Evolutionary conservation across 2,329 filamentous ascomycete genomes (phyloP), one percentile per base, ranked within the genome.

Genomic region (Ambrosiella beaveri): DNA sequence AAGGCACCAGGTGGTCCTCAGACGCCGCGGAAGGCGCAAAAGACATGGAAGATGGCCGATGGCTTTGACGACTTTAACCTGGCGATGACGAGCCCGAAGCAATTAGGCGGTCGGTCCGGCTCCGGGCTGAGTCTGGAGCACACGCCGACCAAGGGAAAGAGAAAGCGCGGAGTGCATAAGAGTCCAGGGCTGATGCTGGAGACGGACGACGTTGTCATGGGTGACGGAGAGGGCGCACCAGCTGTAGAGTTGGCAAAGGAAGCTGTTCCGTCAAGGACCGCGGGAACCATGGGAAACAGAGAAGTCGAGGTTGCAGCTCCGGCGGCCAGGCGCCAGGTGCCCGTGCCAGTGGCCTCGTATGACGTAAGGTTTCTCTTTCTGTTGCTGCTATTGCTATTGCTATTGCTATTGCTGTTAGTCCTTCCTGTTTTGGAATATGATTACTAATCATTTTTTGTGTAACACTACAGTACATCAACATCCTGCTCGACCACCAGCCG

Each of bases 51-150:
- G 1, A 71, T 85, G 54, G 77, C 84, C 1, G 87, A 93, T 68
- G 87, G 87, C 0, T 93, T 93, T 64, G 85, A 90, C 61, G 81
- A 87, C 61, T 72, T 80, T 62, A 78, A 81, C 61, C 72, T 80
- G 57, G 71, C 73, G 7, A 66, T 73, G 7, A 66, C 68, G 4
- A 81, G 78, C 58, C 79, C 78, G 37, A 47, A 17, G 19, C 8
- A 12, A 19, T 11, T 38, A 9, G 27, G 37, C 9, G 40, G 44
- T 2, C 58, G 57, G 3, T 38, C 51, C 12, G 50, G 35, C 37
- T 58, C 57, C 3, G 41, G 35, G 15, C 27, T 27, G 3, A 37
- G n/a, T 40, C 36, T 58, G n/a, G 57, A 58, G 37, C 50, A 75
- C 60, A 81, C 78, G 2, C 86, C 86, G 0, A 84, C 73, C 41